Conservation (phyloP, 768 basidiomycete species). For the Podaxis sp. region DNA sequence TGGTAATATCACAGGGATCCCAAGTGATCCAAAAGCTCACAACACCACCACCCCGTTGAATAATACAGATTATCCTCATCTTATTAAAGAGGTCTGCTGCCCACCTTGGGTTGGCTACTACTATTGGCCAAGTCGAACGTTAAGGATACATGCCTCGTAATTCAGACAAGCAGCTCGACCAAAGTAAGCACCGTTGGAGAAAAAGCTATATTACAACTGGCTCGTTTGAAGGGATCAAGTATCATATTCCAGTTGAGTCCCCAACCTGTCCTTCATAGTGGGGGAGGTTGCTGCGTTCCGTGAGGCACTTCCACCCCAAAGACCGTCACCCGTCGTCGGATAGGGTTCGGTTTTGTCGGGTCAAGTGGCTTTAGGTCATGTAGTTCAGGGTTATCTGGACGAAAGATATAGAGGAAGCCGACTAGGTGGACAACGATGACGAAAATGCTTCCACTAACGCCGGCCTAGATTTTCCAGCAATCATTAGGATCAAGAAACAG, state of each 20-base stretch:
- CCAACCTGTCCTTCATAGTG: no score
- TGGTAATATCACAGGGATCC: not conserved
- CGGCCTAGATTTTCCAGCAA: not conserved
- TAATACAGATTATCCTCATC: no score
- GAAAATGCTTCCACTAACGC: not conserved
- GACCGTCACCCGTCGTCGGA: slow-evolving; percentile 1
- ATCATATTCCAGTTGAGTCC: no score
- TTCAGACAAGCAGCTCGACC: no score
- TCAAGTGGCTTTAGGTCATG: slow-evolving; percentile 1
- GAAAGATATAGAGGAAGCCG: slow-evolving; percentile 12
- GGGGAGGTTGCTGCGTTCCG: not conserved
- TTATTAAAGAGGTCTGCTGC: no score
- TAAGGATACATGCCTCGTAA: no score
- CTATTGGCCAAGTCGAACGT: no score
- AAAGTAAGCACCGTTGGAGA: no score
- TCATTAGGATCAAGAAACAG: not conserved
- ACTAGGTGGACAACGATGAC: slow-evolving; percentile 2
- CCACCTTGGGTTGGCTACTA: no score
- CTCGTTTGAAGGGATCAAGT: no score
- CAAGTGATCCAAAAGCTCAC: not conserved
- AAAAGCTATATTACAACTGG: no score
- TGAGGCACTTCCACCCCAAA: slow-evolving; percentile 5
- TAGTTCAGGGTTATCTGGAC: not conserved
- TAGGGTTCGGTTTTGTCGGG: not conserved
- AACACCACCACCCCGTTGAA: not conserved